Conservation (phyloP, 768 basidiomycete species). For the Collybiopsis confluens region DNA sequence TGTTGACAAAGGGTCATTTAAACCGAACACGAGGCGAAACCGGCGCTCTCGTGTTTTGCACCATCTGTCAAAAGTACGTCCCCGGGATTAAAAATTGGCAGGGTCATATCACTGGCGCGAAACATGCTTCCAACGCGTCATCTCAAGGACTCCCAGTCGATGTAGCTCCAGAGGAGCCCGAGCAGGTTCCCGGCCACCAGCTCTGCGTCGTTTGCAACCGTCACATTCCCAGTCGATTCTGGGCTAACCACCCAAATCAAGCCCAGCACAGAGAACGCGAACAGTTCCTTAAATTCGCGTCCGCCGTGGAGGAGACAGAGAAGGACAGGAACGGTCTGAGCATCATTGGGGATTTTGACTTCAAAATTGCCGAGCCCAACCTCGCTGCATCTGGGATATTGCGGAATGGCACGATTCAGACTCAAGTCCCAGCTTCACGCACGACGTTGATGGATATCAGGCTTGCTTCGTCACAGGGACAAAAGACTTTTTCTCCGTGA, state of each 20-base stretch:
- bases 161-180: constrained; percentile 16
- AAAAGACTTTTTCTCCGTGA: constrained; percentile 4
- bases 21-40: constrained; percentile 1
- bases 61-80: constrained; percentile 8
- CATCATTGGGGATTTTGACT: constrained; percentile 29
- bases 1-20: constrained; percentile 14
- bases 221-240: constrained; percentile 11
- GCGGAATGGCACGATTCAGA: constrained; percentile 1
- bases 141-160: constrained; percentile 10
- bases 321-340: constrained; percentile 29
- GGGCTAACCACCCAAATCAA: constrained; percentile 12
- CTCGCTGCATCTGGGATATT: constrained; percentile 8
- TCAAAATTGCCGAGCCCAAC: constrained; percentile 26
- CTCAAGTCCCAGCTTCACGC: not conserved
- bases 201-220: constrained; percentile 21
- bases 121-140: constrained; percentile 10
- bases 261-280: constrained; percentile 20
- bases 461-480: constrained; percentile 5
- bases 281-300: constrained; percentile 19
- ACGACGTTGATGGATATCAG: not conserved
- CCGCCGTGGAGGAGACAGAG: constrained; percentile 27
- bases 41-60: constrained; percentile 7
- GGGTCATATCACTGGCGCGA: constrained; percentile 12
- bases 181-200: constrained; percentile 8
- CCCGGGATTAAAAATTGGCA: constrained; percentile 14